Conservation (phyloP, 495 filamentous ascomycete species). For the Aspergillus steynii region DNA sequence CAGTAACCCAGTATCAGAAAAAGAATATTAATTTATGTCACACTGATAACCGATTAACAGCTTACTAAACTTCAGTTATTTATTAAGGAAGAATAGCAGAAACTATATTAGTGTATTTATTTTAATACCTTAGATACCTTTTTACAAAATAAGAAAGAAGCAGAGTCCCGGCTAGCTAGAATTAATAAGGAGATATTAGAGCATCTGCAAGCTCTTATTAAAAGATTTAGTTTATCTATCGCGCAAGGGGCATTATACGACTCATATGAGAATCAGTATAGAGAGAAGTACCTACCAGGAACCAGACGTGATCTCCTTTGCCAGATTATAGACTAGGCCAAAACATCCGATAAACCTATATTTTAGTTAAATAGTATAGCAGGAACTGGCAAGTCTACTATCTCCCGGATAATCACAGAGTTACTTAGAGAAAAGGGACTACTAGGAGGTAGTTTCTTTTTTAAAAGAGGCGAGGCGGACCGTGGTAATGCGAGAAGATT, state of each 20-base stretch:
- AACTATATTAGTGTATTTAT: conserved; percentile 11
- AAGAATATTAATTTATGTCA: conserved; percentile 7
- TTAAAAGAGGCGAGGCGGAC: conserved; percentile 48
- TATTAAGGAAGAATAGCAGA: conserved; percentile 5
- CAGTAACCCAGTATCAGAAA: conserved; percentile 6
- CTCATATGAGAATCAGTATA: conserved; percentile 26
- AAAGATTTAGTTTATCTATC: conserved; percentile 9
- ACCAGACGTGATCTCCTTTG: conserved; percentile 36
- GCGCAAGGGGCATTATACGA: conserved; percentile 37
- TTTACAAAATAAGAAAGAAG: conserved; percentile 7
- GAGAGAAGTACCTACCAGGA: conserved; percentile 29
- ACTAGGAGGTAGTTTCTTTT: conserved; percentile 52
- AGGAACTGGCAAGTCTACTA: conserved; percentile 50
- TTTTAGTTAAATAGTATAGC: conserved; percentile 49
- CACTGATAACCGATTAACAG: conserved; percentile 3
- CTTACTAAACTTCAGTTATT: conserved; percentile 7
- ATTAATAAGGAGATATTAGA: conserved; percentile 11
- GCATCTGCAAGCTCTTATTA: conserved; percentile 1
- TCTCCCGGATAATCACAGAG: conserved; percentile 32
- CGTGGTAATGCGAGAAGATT: conserved; percentile 38
- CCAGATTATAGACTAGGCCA: conserved; percentile 33
- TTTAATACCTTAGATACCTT: conserved; percentile 5
- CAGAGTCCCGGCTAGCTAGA: conserved; percentile 7
- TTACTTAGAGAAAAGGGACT: conserved; percentile 10
- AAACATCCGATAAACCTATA: conserved; percentile 20